These are phyloP conservation scores for Fennellomyces sp. DNA, from an alignment of 371 early-diverging fungal genomes.

Conservation along the genomic window DNA sequence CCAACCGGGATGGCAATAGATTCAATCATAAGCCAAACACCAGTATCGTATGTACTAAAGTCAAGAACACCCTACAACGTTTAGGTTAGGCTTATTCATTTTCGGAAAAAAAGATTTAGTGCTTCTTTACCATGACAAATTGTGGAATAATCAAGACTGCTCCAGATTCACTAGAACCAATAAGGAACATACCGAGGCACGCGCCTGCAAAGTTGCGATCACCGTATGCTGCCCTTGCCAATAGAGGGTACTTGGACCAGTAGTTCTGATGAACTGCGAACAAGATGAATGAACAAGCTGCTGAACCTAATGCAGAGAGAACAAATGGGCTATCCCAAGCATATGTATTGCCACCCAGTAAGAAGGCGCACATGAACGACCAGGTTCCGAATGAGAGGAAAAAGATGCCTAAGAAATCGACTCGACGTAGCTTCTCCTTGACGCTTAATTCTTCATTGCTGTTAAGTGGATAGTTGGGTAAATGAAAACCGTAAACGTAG, in stretches of 20 bases:
- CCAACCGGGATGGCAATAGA: not conserved
- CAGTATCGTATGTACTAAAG: not conserved
- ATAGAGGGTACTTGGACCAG: not conserved
- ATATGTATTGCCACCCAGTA: conserved; percentile 62
- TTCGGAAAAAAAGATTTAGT: not conserved
- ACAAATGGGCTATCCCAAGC: conserved; percentile 60
- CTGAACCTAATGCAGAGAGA: conserved; percentile 40
- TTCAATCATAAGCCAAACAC: not conserved
- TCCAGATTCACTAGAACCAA: not conserved
- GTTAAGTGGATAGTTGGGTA: conserved; percentile 22
- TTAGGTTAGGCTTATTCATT: not conserved
- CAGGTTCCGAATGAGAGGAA: conserved; percentile 48
- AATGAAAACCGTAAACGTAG: conserved; percentile 7
- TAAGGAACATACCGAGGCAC: not conserved
- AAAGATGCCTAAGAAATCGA: conserved; percentile 65
- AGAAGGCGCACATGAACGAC: conserved; percentile 52
- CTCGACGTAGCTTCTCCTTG: conserved; percentile 33
- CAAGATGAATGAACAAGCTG: conserved; percentile 1
- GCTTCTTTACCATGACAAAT: not conserved
- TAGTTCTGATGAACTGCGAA: not conserved
- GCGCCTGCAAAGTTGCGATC: not conserved
- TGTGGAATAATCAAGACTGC: not conserved
- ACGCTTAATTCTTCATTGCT: conserved; percentile 14
- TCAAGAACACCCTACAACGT: not conserved
- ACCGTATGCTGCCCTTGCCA: not conserved